Evolutionary conservation across 805 yeast genomes (phyloP).

Genomic region (Metschnikowia borealis): DNA sequence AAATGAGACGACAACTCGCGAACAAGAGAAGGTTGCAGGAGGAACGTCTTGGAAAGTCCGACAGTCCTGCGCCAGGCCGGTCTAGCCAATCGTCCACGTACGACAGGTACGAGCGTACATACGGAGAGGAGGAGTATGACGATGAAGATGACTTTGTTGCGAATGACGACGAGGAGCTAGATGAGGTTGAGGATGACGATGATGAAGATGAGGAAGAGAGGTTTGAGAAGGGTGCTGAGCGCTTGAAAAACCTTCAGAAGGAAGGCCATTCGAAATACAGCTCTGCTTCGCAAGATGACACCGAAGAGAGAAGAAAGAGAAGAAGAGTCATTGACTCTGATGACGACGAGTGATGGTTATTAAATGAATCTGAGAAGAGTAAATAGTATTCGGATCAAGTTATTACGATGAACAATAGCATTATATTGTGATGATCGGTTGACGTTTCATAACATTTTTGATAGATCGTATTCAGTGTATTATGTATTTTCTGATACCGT

Average conservation of each 20-base stretch:
- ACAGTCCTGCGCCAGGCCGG: constrained; percentile 26
- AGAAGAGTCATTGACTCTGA: constrained; percentile 49
- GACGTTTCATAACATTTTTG: too few relatives aligned
- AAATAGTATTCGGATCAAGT: too few relatives aligned
- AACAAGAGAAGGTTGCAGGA: constrained; percentile 54
- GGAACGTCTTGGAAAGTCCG: constrained; percentile 52
- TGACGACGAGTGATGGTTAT: constrained; percentile 40
- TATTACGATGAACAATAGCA: too few relatives aligned
- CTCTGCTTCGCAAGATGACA: constrained; percentile 29
- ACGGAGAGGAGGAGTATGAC: constrained; percentile 34
- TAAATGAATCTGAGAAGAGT: not conserved
- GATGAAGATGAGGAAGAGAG: constrained; percentile 48
- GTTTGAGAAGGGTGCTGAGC: constrained; percentile 53
- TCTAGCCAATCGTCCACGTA: constrained; percentile 29
- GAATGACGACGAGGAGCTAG: constrained; percentile 39
- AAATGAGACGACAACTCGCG: constrained; percentile 64
- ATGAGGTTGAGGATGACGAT: constrained; percentile 38
- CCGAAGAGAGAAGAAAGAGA: constrained; percentile 35
- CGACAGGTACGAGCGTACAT: constrained; percentile 36
- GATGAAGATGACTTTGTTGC: constrained; percentile 45
- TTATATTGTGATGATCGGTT: too few relatives aligned
- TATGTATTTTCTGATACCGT: too few relatives aligned
- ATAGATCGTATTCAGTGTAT: too few relatives aligned
- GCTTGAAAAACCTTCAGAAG: constrained; percentile 51
- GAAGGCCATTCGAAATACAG: constrained; percentile 52